These are phyloP conservation scores for Pythium aristosporum DNA, from an alignment of 352 stramenopile genomes.

Conservation along the genomic window DNA sequence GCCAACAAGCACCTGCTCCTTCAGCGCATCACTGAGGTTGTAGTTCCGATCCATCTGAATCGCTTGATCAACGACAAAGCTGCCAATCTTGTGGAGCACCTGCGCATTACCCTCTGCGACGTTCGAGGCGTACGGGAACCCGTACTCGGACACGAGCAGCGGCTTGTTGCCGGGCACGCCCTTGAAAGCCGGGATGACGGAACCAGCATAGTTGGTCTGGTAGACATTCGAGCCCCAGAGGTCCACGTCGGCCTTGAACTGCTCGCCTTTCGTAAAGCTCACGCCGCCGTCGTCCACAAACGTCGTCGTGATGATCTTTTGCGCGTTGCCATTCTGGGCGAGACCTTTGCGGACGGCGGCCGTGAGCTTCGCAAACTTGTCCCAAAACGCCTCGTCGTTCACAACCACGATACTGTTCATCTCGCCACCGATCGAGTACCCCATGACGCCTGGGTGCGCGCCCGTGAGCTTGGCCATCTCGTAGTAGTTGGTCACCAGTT, in stretches of 20 bases:
- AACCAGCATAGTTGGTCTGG: constrained; percentile 57
- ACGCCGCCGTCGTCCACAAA: constrained; percentile 63
- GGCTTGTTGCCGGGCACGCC: constrained; percentile 42
- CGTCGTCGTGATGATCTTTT: constrained; percentile 81
- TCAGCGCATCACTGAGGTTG: constrained; percentile 38
- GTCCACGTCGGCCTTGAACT: constrained; percentile 53
- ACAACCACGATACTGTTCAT: constrained; percentile 73
- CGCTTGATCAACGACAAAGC: constrained; percentile 45
- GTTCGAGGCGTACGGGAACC: constrained; percentile 56
- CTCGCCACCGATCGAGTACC: constrained; percentile 73
- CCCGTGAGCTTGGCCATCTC: constrained; percentile 58
- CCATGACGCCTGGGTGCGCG: constrained; percentile 53
- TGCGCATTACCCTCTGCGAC: constrained; percentile 36
- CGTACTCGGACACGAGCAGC: constrained; percentile 64
- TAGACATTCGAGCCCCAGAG: constrained; percentile 77
- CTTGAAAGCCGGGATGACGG: constrained; percentile 54
- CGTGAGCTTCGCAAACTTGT: constrained; percentile 56
- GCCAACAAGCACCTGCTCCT: constrained; percentile 56
- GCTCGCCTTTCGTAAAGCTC: constrained; percentile 46
- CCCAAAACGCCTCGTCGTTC: constrained; percentile 52
- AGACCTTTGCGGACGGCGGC: constrained; percentile 49
- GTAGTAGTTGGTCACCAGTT: constrained; percentile 54
- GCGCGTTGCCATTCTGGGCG: constrained; percentile 38
- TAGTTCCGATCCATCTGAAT: constrained; percentile 61
- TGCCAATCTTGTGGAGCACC: constrained; percentile 44